Evolutionary conservation across 225 moss, liverwort and hornwort genomes (phyloP).

Genomic region (Antitrichia curtipendula): DNA sequence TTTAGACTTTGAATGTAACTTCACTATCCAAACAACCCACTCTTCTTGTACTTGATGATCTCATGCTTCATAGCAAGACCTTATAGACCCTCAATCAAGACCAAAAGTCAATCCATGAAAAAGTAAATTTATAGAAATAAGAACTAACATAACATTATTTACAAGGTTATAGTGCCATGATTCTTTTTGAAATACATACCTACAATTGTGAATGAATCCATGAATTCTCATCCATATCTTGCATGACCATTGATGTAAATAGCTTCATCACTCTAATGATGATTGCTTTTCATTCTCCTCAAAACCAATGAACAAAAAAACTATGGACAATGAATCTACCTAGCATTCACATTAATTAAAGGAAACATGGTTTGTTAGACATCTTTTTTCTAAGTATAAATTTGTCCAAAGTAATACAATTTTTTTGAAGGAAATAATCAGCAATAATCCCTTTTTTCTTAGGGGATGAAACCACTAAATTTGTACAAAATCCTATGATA

Average conservation of each 20-base stretch:
- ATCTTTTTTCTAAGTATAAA: neutral
- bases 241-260: neutral
- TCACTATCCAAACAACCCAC: neutral
- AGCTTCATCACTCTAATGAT: neutral
- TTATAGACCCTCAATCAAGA: neutral
- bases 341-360: fast-evolving
- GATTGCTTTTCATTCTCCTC: neutral
- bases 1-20: too few species aligned
- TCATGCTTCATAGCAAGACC: neutral
- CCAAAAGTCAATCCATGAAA: neutral
- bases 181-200: too few species aligned
- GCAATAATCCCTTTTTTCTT: neutral
- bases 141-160: neutral
- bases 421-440: neutral
- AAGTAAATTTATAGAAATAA: neutral
- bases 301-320: neutral
- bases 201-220: neutral
- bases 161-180: neutral
- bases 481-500: fast-evolving
- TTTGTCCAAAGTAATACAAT: fast-evolving
- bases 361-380: neutral
- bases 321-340: neutral
- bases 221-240: neutral
- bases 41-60: fast-evolving
- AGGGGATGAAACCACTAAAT: neutral